Evolutionary conservation across 345 rosid species (phyloP).

Genomic region (Populus davidiana): DNA sequence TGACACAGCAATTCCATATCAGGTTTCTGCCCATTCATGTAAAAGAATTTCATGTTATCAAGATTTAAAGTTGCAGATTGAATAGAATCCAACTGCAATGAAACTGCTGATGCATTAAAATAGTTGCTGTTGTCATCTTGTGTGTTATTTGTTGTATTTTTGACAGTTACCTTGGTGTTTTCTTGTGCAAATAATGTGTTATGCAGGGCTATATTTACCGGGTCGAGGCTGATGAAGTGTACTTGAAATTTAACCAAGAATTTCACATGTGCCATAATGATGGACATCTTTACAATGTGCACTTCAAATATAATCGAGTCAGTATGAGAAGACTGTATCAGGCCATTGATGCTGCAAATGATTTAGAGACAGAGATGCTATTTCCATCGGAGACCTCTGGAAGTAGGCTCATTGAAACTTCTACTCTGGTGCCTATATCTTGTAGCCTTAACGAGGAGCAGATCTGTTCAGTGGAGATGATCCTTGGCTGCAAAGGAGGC

Average conservation of each 20-base stretch:
- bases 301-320: constrained; percentile 65
- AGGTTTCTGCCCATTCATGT: constrained; percentile 39
- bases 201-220: constrained; percentile 73
- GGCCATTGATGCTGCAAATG: constrained; percentile 59
- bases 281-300: constrained; percentile 59
- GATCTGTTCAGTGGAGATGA: constrained; percentile 58
- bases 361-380: constrained; percentile 46
- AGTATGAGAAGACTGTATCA: constrained; percentile 72
- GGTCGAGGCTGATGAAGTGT: constrained; percentile 85
- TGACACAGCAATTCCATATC: constrained; percentile 26
- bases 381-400: constrained; percentile 52
- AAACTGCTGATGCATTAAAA: neutral
- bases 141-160: neutral
- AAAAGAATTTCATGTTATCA: neutral
- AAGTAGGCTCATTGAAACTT: constrained; percentile 48
- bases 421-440: constrained; percentile 53
- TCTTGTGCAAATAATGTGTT: neutral
- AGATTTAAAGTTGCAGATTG: neutral
- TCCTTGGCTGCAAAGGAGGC: constrained; percentile 78
- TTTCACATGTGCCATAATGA: constrained; percentile 47
- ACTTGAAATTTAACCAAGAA: constrained; percentile 53
- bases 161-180: neutral
- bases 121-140: neutral
- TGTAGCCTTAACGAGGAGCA: constrained; percentile 77
- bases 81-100: neutral